Base-by-base conservation (phyloP, 2,329 filamentous ascomycete species). In the Ophiosphaerella herpotricha region DNA sequence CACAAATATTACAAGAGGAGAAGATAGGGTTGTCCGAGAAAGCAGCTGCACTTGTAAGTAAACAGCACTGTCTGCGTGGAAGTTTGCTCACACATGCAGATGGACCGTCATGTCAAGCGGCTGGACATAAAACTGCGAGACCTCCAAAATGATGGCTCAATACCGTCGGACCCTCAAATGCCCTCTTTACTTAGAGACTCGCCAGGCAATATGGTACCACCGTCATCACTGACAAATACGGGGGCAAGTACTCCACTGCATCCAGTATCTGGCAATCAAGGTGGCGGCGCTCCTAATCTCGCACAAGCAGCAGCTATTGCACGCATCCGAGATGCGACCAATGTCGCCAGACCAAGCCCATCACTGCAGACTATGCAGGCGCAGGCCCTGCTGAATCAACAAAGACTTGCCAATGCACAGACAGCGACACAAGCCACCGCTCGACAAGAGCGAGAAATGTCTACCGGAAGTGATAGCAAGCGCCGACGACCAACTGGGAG, bases 1-100 rank as follows among this genome's bases (percentile, higher is more conserved):
- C 87, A 45, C 85, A 91, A 55, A 79, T 85, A 52, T 76, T 94
- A 31, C 85, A 90, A 49, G 82, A 85, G 46, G 89, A 94, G 68
- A 94, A 94, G 77, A 79, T 90, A 45, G 80, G 80, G 2, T 75
- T 94, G 26, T 81, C 85, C 4, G 80, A 86, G 55, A 91, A 88
- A 72, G 74, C 78, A 79, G 60, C 82, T 76, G 67, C 83, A 77
- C 68, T 85, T 82, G 68, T 88, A 88, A 23, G 67, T 61, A 18
- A 8, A 35, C 2, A 3, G 26, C 11, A 40, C 39, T 21, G 26
- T 4, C 24, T 7, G 7, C 5, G 14, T 23, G 5, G 13, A 11
- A 16, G 7, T 33, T 55, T 46, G 12, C 58, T 70, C 35, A 68
- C 52, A 31, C 11, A 36, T 9, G 34, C 39, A 78, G 60, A 75